These are phyloP conservation scores for Lolium rigidum DNA, from an alignment of 176 grass and related monocot genomes.

Conservation along the genomic window DNA sequence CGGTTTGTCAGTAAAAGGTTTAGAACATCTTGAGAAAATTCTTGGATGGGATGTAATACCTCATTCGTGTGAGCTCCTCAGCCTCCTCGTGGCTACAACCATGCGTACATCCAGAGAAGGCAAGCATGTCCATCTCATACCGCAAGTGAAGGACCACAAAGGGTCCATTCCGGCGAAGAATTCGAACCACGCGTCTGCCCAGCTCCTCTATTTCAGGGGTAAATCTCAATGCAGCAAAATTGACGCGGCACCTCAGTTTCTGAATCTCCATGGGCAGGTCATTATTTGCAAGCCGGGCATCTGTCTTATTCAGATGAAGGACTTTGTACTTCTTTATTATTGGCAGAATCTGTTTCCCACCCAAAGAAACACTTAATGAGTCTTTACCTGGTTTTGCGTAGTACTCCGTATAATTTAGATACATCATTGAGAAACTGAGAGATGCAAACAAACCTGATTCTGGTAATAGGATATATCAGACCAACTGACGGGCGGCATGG, in stretches of 20 bases:
- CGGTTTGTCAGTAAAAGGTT: constrained; percentile 12
- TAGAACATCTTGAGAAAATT: constrained; percentile 10
- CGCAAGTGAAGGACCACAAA: constrained; percentile 90
- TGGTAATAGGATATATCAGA: constrained; percentile 86
- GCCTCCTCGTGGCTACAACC: constrained; percentile 75
- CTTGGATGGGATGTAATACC: constrained; percentile 50
- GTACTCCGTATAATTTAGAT: constrained; percentile 22
- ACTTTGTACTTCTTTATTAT: constrained; percentile 87
- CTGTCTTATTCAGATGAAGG: constrained; percentile 85
- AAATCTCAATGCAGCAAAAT: constrained; percentile 83
- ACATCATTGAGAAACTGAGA: constrained; percentile 1
- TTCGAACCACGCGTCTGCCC: constrained; percentile 72
- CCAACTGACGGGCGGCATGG: constrained; percentile 93
- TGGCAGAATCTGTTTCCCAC: constrained; percentile 79
- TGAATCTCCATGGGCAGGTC: constrained; percentile 79
- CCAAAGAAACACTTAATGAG: constrained; percentile 51
- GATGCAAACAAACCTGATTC: constrained; percentile 61
- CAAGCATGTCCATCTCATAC: constrained; percentile 99
- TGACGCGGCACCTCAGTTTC: constrained; percentile 83
- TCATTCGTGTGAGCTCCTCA: constrained; percentile 86
- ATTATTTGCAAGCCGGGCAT: constrained; percentile 88
- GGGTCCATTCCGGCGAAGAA: constrained; percentile 73
- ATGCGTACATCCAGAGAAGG: constrained; percentile 95
- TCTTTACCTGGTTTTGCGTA: constrained; percentile 29
- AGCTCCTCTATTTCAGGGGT: constrained; percentile 87